Percentiles rank a stretch among this genome's conserved stretches.
phyloP scores from a whole-genome alignment of 2,329 filamentous ascomycete species.

The Ophiostoma sp. region DNA sequence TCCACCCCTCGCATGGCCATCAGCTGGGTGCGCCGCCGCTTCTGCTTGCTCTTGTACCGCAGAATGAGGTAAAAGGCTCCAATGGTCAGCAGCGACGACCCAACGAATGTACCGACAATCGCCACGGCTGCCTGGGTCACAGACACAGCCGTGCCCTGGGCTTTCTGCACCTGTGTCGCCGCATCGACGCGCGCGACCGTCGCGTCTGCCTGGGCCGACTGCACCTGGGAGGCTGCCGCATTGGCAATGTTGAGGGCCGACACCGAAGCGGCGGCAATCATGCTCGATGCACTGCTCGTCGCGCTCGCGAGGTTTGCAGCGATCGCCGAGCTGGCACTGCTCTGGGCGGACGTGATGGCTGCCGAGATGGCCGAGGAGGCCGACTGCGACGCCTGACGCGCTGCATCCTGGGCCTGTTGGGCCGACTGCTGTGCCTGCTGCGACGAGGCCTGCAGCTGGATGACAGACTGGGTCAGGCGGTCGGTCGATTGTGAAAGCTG shows the following conservation, averaged over 20 bases:
- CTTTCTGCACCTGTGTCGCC: constrained; percentile 32
- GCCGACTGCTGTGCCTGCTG: constrained; percentile 32
- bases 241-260: constrained; percentile 25
- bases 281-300: constrained; percentile 30
- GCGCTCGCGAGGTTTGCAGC: constrained; percentile 31
- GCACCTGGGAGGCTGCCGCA: constrained; percentile 31
- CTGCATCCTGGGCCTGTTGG: constrained; percentile 28
- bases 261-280: constrained; percentile 28
- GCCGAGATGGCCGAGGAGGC: constrained; percentile 30
- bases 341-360: constrained; percentile 26
- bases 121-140: constrained; percentile 41
- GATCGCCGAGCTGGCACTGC: constrained; percentile 32
- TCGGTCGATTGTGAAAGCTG: constrained; percentile 33
- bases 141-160: constrained; percentile 39
- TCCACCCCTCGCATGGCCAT: constrained; percentile 18
- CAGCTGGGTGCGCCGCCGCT: constrained; percentile 27
- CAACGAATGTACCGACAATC: constrained; percentile 41
- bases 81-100: constrained; percentile 39
- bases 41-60: constrained; percentile 30
- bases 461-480: constrained; percentile 33
- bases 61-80: constrained; percentile 36
- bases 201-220: constrained; percentile 33
- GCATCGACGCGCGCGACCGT: constrained; percentile 34
- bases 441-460: constrained; percentile 28
- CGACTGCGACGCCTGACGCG: constrained; percentile 31